Base-by-base conservation (phyloP, 164 flowering plant genomes). In the Vitis rupestris region DNA sequence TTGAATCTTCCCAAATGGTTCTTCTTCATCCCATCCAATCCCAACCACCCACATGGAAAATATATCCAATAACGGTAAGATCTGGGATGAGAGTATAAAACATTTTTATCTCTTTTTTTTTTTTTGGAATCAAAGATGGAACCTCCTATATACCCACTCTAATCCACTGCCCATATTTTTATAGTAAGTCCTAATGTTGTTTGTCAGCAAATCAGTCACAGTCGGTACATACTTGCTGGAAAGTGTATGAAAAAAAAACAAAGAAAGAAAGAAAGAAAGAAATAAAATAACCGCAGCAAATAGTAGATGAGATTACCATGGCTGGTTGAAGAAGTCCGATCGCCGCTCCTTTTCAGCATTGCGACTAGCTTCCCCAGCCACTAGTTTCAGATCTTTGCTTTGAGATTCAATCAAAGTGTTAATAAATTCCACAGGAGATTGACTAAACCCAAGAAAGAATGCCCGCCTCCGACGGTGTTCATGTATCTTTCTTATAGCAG, bases 391-490 rank as follows among this genome's bases (percentile, higher is more conserved):
- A 71, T 83, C 87, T 59, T 49, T 74, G 77, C 77, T 74, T 59
- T 83, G 87, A 67, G 87, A 84, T 67, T 79, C 83, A 71, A 84
- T 80, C 59, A 84, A 53, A 7, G 87, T 74, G 68, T 84, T 74
- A 44, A 84, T 80, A 66, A 84, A 82, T 64, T 84, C 87, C 61
- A 79, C 83, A 1, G 87, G 87, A 1, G 87, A 83, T 67, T 83
- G 87, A 68, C 87, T 83, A 68, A 83, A 83, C n/a, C 87, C 87
- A 52, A 84, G 84, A 51, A 84, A 82, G 31, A 84, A 84, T 47
- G 87, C 83, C 0, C 87, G 74, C 59, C 87, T 75, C 64, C 72
- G 56, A 0, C 80, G 73, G 47, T 82, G 87, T 76, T 84, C 87
- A 37, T 84, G 83, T 23, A 84, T 84, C 65, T 84, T 84, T 59